A percentile compares a stretch with the other conserved stretches of the same genome.
phyloP scores from a whole-genome alignment of 345 rosid genomes.

The Acer yangbiense region DNA sequence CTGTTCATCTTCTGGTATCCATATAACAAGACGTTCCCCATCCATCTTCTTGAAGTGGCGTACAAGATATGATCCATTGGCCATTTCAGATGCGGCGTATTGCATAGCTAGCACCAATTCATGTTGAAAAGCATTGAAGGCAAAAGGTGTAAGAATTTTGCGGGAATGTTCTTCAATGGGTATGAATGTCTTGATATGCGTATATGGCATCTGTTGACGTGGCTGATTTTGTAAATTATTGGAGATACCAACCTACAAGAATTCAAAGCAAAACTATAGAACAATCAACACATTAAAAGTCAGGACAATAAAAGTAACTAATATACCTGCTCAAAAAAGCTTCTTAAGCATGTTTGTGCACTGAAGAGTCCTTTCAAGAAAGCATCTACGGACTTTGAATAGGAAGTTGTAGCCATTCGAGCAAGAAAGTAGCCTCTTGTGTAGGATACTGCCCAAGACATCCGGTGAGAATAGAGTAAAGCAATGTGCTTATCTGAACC shows the following conservation, averaged over 20 bases:
- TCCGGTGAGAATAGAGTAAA: slow-evolving; percentile 36
- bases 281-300: neutral
- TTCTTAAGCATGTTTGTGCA: slow-evolving; percentile 33
- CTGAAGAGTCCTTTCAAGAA: slow-evolving; percentile 33
- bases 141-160: slow-evolving; percentile 30
- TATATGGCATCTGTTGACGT: slow-evolving; percentile 24
- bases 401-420: slow-evolving; percentile 32
- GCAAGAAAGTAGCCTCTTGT: slow-evolving; percentile 41
- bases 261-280: slow-evolving; percentile 6
- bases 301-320: neutral
- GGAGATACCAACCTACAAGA: slow-evolving; percentile 29
- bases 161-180: slow-evolving; percentile 41
- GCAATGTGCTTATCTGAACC: slow-evolving; percentile 43
- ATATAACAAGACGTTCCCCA: slow-evolving; percentile 32
- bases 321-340: slow-evolving; percentile 44
- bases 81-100: slow-evolving; percentile 36
- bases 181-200: slow-evolving; percentile 31
- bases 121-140: slow-evolving; percentile 36
- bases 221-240: slow-evolving; percentile 32
- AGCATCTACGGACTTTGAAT: slow-evolving; percentile 35
- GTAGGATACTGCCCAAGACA: slow-evolving; percentile 39
- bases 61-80: slow-evolving; percentile 38
- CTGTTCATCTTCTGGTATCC: slow-evolving; percentile 41
- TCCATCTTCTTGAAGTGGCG: slow-evolving; percentile 41
- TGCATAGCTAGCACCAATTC: slow-evolving; percentile 35